Evolutionary conservation across 106 monocot genomes (phyloP).

Genomic region (Phalaenopsis aphrodite): DNA sequence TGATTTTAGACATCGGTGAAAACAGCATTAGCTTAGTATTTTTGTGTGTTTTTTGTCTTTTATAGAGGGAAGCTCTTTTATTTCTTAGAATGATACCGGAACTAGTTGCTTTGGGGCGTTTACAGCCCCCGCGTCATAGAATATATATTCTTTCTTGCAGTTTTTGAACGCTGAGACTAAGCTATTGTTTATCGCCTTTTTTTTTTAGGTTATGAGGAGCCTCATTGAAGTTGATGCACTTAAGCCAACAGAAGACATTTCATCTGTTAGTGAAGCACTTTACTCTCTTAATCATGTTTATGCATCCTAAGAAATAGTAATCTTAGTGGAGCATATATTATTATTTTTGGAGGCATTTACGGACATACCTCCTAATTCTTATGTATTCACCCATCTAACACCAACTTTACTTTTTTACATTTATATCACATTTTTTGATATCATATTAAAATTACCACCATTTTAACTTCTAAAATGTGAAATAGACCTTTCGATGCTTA

Average conservation of each 20-base stretch:
- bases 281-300: neutral
- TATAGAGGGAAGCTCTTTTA: neutral
- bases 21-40: neutral
- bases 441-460: no score
- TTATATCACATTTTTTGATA: no score
- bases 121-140: neutral
- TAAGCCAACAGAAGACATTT: slow-evolving; percentile 83
- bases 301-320: neutral
- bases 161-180: neutral
- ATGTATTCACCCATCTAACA: no score
- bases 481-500: no score
- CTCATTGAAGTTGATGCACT: slow-evolving; percentile 92
- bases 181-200: neutral
- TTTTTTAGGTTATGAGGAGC: slow-evolving; percentile 58
- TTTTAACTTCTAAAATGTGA: no score
- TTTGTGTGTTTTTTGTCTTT: neutral
- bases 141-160: neutral
- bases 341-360: neutral
- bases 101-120: no score
- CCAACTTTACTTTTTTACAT: no score
- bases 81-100: neutral
- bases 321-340: neutral
- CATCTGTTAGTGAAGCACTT: slow-evolving; percentile 52
- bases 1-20: neutral
- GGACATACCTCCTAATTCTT: no score